Evolutionary conservation across 495 filamentous ascomycete genomes (phyloP).

Genomic region (Thozetella sp.): DNA sequence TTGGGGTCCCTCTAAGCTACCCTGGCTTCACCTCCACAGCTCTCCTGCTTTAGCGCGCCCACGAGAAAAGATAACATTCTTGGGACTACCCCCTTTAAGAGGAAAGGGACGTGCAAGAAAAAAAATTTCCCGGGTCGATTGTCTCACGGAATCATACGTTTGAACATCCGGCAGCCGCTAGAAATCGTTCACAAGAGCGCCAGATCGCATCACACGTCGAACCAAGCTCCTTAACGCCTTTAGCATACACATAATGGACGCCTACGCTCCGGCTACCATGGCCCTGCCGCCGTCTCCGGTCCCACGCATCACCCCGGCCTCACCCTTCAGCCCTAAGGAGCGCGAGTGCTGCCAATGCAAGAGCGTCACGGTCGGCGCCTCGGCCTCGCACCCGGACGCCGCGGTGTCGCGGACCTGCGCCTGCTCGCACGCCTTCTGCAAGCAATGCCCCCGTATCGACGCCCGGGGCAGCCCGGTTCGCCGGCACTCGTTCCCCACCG

Average conservation of each 20-base stretch:
- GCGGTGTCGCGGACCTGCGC: not conserved
- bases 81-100: too few species aligned
- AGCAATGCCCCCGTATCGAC: constrained; percentile 9
- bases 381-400: not conserved
- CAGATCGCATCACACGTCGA: too few species aligned
- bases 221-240: too few species aligned
- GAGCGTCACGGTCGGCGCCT: not conserved
- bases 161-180: too few species aligned
- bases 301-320: constrained; percentile 13
- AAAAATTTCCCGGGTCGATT: not conserved
- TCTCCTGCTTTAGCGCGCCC: too few species aligned
- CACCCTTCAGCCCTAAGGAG: constrained; percentile 11
- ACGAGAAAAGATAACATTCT: too few species aligned
- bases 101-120: too few species aligned
- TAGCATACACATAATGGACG: not conserved
- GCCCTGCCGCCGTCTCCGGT: constrained; percentile 9
- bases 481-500: constrained; percentile 21
- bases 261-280: not conserved
- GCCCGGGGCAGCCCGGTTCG: constrained; percentile 9
- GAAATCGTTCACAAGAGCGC: too few species aligned
- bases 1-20: not conserved
- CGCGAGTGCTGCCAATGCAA: constrained; percentile 18
- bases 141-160: not conserved
- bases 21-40: not conserved
- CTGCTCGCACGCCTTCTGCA: constrained; percentile 16